Conservation (phyloP, 2,329 filamentous ascomycete species). For the Sclerotinia subarctica region DNA sequence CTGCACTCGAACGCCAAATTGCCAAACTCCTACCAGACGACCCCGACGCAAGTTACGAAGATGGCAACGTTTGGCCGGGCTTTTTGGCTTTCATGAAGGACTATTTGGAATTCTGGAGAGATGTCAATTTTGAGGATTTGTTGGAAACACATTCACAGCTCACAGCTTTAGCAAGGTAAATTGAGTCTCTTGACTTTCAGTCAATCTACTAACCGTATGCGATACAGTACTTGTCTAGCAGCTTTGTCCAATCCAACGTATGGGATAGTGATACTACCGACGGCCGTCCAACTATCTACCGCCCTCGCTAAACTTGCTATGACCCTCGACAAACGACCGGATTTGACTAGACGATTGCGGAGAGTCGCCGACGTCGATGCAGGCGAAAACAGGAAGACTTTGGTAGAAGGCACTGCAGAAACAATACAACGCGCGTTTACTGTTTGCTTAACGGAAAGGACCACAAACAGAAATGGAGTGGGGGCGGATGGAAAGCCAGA, state of each 20-base stretch:
- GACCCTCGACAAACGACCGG: slow-evolving; percentile 74
- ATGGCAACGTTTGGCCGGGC: slow-evolving; percentile 67
- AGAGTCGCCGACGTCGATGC: slow-evolving; percentile 49
- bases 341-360: slow-evolving; percentile 66
- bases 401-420: slow-evolving; percentile 85
- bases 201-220: slow-evolving; percentile 19
- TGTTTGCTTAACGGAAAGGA: slow-evolving; percentile 80
- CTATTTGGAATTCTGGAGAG: slow-evolving; percentile 77
- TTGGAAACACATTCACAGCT: slow-evolving; percentile 72
- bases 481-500: slow-evolving; percentile 61
- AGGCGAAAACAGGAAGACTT: slow-evolving; percentile 68
- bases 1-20: slow-evolving; percentile 60
- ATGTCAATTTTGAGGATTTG: slow-evolving; percentile 73
- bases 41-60: slow-evolving; percentile 60
- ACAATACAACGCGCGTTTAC: slow-evolving; percentile 89
- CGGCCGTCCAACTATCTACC: slow-evolving; percentile 77
- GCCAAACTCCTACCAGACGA: slow-evolving; percentile 62
- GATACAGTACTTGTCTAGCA: slow-evolving; percentile 69
- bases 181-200: slow-evolving; percentile 23
- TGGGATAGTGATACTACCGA: slow-evolving; percentile 78
- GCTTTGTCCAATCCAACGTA: slow-evolving; percentile 76
- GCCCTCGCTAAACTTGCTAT: slow-evolving; percentile 80
- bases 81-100: slow-evolving; percentile 77
- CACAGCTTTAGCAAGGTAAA: slow-evolving; percentile 71
- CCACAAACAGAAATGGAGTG: slow-evolving; percentile 55